Evolutionary conservation across 805 yeast species (phyloP).

Genomic region (Huiozyma sinensis): DNA sequence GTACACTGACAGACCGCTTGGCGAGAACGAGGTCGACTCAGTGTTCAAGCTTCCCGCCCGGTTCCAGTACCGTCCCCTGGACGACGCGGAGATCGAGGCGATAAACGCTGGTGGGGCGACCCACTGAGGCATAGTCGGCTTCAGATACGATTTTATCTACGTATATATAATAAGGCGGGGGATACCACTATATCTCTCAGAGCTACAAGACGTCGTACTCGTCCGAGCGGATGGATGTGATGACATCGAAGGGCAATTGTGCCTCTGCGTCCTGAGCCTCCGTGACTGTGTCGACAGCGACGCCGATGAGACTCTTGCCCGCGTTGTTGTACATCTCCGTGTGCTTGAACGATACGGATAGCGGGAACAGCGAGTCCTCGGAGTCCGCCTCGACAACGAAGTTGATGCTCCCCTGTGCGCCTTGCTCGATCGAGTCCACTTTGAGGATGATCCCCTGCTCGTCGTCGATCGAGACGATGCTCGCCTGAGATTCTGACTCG

Average conservation of each 20-base stretch:
- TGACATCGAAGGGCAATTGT: conserved; percentile 61
- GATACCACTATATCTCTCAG: background rate
- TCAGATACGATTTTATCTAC: background rate
- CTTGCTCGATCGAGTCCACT: conserved; percentile 42
- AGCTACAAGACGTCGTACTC: conserved; percentile 36
- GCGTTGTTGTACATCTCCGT: conserved; percentile 32
- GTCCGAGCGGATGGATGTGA: conserved; percentile 47
- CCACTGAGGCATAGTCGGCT: conserved; percentile 13
- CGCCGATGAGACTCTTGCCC: conserved; percentile 40
- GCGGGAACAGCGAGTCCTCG: conserved; percentile 85
- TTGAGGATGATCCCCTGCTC: conserved; percentile 58
- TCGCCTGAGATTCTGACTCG: conserved; percentile 42
- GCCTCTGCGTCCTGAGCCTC: conserved; percentile 28
- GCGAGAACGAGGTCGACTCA: conserved; percentile 34
- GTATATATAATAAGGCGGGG: background rate
- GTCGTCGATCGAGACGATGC: conserved; percentile 46
- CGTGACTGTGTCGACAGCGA: conserved; percentile 52
- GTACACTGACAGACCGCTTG: conserved; percentile 28
- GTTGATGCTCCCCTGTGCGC: conserved; percentile 64
- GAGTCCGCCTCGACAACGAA: conserved; percentile 61
- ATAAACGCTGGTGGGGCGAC: conserved; percentile 77
- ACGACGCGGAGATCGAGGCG: conserved; percentile 61
- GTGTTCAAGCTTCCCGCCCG: conserved; percentile 61
- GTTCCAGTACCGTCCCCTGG: conserved; percentile 57
- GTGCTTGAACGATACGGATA: conserved; percentile 54